Evolutionary conservation across 148 eudicot genomes (phyloP).

Genomic region (Dysphania ambrosioides): DNA sequence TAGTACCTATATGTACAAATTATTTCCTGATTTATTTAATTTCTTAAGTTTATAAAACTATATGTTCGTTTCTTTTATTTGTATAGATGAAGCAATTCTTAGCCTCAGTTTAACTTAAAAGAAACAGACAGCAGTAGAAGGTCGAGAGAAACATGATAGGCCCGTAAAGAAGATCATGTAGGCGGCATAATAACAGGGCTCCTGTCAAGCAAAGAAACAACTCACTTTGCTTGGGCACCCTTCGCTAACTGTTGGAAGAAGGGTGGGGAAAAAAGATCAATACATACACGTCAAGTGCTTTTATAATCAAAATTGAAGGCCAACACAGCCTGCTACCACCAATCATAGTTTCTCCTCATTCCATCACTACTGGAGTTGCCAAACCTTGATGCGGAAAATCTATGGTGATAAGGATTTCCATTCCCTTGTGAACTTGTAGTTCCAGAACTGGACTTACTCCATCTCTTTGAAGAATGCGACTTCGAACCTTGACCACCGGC

Average conservation of each 20-base stretch:
- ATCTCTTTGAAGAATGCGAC: conserved; percentile 34
- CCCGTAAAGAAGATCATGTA: background rate
- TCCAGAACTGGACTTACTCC: conserved; percentile 29
- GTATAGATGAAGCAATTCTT: too few relatives aligned
- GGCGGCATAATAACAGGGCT: background rate
- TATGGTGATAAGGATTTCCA: conserved; percentile 29
- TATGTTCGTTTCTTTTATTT: too few relatives aligned
- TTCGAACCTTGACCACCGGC: conserved; percentile 38
- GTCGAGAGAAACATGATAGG: background rate
- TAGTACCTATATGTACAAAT: too few relatives aligned
- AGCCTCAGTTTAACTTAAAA: too few relatives aligned
- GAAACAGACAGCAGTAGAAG: too few relatives aligned
- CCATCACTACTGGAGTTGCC: conserved; percentile 36
- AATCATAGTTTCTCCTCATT: conserved; percentile 41
- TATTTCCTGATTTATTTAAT: too few relatives aligned
- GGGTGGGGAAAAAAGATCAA: background rate
- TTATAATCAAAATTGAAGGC: background rate
- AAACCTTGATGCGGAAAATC: conserved; percentile 52
- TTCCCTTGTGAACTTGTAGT: conserved; percentile 42
- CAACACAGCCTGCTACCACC: conserved; percentile 34
- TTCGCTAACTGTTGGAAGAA: conserved; percentile 2
- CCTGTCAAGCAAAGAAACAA: background rate
- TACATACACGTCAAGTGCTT: background rate
- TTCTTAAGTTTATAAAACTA: too few relatives aligned
- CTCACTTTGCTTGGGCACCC: background rate